Conservation (phyloP, 2,329 filamentous ascomycete species). For the Colletotrichum shisoi region DNA sequence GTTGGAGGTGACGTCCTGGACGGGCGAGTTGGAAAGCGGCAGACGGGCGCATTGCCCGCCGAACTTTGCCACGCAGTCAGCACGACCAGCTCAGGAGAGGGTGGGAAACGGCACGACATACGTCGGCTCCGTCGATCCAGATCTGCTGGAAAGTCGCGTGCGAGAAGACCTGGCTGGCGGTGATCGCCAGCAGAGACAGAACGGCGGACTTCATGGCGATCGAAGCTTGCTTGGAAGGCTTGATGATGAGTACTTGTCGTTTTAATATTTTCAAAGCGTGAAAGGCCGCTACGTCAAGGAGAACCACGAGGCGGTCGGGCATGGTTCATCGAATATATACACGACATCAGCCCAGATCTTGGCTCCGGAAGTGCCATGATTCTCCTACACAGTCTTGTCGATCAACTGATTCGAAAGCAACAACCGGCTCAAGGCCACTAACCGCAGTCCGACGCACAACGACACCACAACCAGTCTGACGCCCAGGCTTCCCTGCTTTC, state of each 20-base stretch:
- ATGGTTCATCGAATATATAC: constrained; percentile 22
- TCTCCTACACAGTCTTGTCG: background rate
- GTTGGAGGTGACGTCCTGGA: constrained; percentile 51
- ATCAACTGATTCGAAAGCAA: background rate
- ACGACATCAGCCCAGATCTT: background rate
- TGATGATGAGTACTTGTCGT: background rate
- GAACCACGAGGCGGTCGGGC: background rate
- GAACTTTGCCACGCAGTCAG: constrained; percentile 39
- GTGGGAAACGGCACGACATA: constrained; percentile 44
- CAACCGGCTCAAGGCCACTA: background rate
- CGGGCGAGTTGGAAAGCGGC: constrained; percentile 51
- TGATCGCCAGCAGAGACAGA: constrained; percentile 46
- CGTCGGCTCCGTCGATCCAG: constrained; percentile 53
- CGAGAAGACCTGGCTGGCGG: constrained; percentile 50
- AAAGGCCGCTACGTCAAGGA: background rate
- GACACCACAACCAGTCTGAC: background rate
- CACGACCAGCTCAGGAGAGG: background rate
- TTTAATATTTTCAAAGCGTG: background rate
- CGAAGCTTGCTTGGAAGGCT: constrained; percentile 12
- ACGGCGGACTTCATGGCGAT: constrained; percentile 50
- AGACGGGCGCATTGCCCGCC: constrained; percentile 35
- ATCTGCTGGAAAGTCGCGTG: constrained; percentile 63
- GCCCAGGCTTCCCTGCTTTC: background rate
- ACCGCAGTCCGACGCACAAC: background rate
- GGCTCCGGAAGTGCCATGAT: background rate